Evolutionary conservation across 441 rosid genomes (phyloP).

Genomic region (Monsonia emarginata): DNA sequence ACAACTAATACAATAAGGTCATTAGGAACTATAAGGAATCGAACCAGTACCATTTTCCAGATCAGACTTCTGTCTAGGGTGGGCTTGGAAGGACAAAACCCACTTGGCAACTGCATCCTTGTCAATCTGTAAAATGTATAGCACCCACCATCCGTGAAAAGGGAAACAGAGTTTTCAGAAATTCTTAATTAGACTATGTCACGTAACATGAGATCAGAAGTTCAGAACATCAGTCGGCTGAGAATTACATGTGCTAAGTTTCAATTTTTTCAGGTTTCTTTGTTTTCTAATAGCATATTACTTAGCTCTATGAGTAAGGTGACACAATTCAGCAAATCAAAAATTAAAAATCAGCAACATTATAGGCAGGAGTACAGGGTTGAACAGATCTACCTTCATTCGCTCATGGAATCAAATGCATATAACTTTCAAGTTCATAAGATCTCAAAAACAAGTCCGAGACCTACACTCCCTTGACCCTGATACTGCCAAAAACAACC

Average conservation of each 20-base stretch:
- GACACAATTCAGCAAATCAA: not conserved
- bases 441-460: not conserved
- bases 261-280: not conserved
- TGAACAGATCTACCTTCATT: not conserved
- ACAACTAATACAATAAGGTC: not conserved
- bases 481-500: not conserved
- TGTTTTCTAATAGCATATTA: not conserved
- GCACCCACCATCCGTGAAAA: not conserved
- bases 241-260: not conserved
- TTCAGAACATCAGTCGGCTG: not conserved
- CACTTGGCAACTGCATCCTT: constrained; percentile 51
- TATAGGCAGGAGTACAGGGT: not conserved
- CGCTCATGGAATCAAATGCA: not conserved
- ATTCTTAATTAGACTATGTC: not conserved
- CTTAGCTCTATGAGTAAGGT: not conserved
- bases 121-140: constrained; percentile 42
- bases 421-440: not conserved
- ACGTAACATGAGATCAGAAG: not conserved
- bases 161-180: not conserved
- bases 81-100: constrained; percentile 75
- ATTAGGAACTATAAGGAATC: not conserved
- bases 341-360: not conserved
- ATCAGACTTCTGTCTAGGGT: constrained; percentile 36
- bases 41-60: constrained; percentile 39
- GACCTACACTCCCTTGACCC: not conserved